These are phyloP conservation scores for Calophaca sinica DNA, from an alignment of 306 rosid genomes.

Conservation along the genomic window DNA sequence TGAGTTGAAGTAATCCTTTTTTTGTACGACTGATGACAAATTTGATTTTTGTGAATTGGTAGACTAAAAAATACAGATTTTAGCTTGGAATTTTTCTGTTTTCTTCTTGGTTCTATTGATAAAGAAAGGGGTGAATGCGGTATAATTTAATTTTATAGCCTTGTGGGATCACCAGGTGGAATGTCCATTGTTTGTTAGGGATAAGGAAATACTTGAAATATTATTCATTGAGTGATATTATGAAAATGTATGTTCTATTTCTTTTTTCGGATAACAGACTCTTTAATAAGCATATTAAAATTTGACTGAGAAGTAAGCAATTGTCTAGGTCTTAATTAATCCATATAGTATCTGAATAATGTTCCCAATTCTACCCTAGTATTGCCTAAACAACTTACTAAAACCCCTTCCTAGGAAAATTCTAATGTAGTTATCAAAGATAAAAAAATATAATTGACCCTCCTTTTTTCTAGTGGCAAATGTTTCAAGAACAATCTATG, in stretches of 20 bases:
- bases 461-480: not conserved
- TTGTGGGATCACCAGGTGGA: not conserved
- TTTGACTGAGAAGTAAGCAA: not conserved
- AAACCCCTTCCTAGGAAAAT: not conserved
- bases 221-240: not conserved
- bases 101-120: not conserved
- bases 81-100: not conserved
- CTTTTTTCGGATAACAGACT: conserved; percentile 1
- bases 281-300: not conserved
- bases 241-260: conserved; percentile 1
- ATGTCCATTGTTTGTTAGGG: not conserved
- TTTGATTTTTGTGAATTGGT: not conserved
- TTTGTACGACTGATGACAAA: not conserved
- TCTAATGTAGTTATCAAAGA: not conserved
- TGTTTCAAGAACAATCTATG: not conserved
- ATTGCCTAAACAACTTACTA: not conserved
- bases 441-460: not conserved
- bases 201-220: not conserved
- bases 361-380: not conserved
- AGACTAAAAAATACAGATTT: conserved; percentile 1
- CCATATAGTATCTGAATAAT: not conserved
- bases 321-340: not conserved
- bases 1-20: not conserved
- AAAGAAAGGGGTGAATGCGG: not conserved
- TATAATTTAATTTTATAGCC: not conserved